phyloP scores from a whole-genome alignment of 2,329 filamentous ascomycete genomes.

The Gyromitra esculenta region DNA sequence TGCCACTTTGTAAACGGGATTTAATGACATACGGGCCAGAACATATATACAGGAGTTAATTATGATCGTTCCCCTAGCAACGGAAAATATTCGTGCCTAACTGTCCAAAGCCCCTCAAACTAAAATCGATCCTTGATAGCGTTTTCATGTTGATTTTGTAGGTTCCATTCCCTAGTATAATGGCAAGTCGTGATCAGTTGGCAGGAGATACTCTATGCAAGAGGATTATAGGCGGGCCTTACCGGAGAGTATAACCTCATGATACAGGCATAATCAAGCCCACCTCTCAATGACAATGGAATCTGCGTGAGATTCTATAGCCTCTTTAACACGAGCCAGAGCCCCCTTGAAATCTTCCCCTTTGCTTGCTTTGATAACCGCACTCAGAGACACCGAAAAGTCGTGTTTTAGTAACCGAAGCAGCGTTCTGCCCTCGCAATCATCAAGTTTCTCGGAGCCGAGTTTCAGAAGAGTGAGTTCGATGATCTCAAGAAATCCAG shows the following conservation, averaged over 20 bases:
- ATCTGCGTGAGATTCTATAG: background rate
- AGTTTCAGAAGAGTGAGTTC: background rate
- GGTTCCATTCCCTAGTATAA: too few relatives aligned
- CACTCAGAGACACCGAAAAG: slow-evolving; percentile 1
- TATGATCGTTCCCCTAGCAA: too few relatives aligned
- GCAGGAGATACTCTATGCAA: too few relatives aligned
- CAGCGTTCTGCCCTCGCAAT: background rate
- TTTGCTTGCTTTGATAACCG: background rate
- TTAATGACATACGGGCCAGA: too few relatives aligned
- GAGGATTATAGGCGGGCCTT: background rate
- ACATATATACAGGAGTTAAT: too few relatives aligned
- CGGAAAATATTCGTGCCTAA: too few relatives aligned
- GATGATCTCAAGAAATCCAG: background rate
- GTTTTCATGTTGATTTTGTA: too few relatives aligned
- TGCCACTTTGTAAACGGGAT: too few relatives aligned
- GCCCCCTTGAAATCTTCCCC: background rate
- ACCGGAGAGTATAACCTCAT: background rate
- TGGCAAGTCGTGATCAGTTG: too few relatives aligned
- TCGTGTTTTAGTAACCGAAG: background rate
- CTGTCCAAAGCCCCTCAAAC: too few relatives aligned
- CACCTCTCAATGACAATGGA: background rate
- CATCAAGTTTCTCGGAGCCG: background rate
- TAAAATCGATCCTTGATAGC: too few relatives aligned
- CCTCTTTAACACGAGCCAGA: background rate
- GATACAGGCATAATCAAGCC: background rate